Base-by-base conservation (phyloP, 2,329 filamentous ascomycete genomes). In the Colletotrichum trifolii region DNA sequence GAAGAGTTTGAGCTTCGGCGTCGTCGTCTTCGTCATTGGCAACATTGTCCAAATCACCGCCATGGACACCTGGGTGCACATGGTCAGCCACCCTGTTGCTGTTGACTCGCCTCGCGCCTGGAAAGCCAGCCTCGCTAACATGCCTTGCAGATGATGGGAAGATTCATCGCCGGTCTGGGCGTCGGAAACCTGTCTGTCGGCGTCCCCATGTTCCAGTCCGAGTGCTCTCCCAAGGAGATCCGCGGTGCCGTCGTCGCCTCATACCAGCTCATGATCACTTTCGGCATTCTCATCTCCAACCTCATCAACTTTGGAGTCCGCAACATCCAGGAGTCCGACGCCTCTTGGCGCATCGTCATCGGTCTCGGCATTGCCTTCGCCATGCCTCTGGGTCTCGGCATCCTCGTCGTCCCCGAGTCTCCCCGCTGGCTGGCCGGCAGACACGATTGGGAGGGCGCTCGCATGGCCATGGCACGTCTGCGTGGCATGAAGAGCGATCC, bases 241-340 rank as follows among this genome's bases (percentile, higher is more conserved):
- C 86, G 88, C 69, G 88, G 88, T 69, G 84, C 86, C 39, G 84
- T 91, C 47, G 85, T 90, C n/a, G 82, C 85, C 5, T 87, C 85
- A n/a, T 92, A 92, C 76, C 90, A 92, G 76, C 85, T 92, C 13
- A 88, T 91, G 78, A 90, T 92, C 74, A 92, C 89, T 0, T 79
- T 91, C 35, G 90, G 90, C 39, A 91, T 92, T 68, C 85, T 87
- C 57, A 73, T 84, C 17, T 80, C 84, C 58, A 85, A 85, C 69
- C 77, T 83, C 59, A 80, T 88, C 70, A 87, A 87, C 74, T 86
- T 79, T 57, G 84, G 82, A 47, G 79, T 84, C 9, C 77, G 80
- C 47, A 71, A 70, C 9, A 81, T 84, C 68, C 62, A 83, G 48
- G 71, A 78, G 3, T 73, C 73, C 0, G 74, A 79, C 46, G 76